phyloP scores from a whole-genome alignment of 306 rosid species.

The Malus orientalis region DNA sequence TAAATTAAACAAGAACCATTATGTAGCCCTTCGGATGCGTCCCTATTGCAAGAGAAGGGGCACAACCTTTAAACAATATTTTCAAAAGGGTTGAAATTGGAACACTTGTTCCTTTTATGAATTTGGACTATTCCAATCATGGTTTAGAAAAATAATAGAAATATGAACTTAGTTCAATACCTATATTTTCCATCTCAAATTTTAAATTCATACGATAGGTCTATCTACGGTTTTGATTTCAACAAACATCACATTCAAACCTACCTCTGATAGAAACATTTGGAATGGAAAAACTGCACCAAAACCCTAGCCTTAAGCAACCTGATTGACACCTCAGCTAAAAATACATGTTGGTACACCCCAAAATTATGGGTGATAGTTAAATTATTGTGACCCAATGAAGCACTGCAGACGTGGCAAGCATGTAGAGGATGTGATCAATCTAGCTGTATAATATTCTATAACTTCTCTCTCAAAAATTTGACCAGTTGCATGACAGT shows the following conservation, averaged over 20 bases:
- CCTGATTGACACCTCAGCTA: slow-evolving; percentile 28
- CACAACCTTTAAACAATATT: slow-evolving; percentile 11
- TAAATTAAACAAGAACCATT: neutral
- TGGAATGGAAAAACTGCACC: slow-evolving; percentile 45
- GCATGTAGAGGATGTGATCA: slow-evolving; percentile 25
- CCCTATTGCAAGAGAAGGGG: slow-evolving; percentile 15
- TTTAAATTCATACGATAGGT: slow-evolving; percentile 22
- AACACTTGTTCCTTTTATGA: slow-evolving; percentile 26
- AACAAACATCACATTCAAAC: slow-evolving; percentile 54
- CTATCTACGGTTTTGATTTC: slow-evolving; percentile 41
- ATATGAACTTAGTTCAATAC: neutral
- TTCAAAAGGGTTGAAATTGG: slow-evolving; percentile 30
- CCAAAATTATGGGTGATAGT: slow-evolving; percentile 1
- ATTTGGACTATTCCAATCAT: slow-evolving; percentile 30
- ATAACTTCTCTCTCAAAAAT: neutral
- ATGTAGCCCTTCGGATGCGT: slow-evolving; percentile 9
- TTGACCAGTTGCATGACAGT: slow-evolving; percentile 8
- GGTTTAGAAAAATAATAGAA: neutral
- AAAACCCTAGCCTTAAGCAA: slow-evolving; percentile 30
- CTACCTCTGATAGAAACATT: slow-evolving; percentile 58
- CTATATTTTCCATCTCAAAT: neutral
- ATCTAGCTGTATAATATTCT: slow-evolving; percentile 9
- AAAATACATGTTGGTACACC: slow-evolving; percentile 1
- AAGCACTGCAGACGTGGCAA: slow-evolving; percentile 16
- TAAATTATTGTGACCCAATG: neutral